These are phyloP conservation scores for Acer saccharum DNA, from an alignment of 345 rosid species.

Conservation along the genomic window DNA sequence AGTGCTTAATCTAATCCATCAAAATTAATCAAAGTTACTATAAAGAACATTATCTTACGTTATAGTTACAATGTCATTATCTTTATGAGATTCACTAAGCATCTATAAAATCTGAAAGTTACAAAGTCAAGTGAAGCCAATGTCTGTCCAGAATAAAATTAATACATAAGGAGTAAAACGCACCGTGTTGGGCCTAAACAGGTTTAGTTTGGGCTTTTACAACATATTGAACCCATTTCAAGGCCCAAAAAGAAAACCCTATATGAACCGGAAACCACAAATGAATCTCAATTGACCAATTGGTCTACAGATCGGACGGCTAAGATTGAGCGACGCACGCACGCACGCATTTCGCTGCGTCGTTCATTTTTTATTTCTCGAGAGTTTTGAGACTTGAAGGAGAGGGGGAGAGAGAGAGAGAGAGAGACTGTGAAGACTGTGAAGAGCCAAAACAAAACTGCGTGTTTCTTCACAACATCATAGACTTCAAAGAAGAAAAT, in stretches of 20 bases:
- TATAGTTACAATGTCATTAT: slow-evolving; percentile 65
- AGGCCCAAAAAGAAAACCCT: slow-evolving; percentile 8
- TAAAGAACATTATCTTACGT: slow-evolving; percentile 36
- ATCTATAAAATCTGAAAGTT: no score
- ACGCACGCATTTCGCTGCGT: neutral
- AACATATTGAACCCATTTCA: neutral
- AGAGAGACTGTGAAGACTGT: neutral
- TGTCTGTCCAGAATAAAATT: no score
- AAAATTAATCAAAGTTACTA: no score
- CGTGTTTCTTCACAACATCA: neutral
- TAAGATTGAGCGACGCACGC: neutral
- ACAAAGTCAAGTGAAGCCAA: no score
- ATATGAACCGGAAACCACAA: neutral
- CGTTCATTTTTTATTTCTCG: neutral
- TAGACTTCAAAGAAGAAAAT: neutral
- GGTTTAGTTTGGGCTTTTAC: neutral
- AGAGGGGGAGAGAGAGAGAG: neutral
- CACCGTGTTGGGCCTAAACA: no score
- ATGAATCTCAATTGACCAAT: neutral
- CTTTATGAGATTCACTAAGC: no score
- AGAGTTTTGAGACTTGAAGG: neutral
- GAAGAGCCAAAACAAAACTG: neutral
- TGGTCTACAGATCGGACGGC: slow-evolving; percentile 9
- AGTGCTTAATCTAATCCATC: no score
- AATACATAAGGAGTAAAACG: no score